Evolutionary conservation across 2,329 filamentous ascomycete genomes (phyloP).

Genomic region (Byssoonygena ceratinophila): DNA sequence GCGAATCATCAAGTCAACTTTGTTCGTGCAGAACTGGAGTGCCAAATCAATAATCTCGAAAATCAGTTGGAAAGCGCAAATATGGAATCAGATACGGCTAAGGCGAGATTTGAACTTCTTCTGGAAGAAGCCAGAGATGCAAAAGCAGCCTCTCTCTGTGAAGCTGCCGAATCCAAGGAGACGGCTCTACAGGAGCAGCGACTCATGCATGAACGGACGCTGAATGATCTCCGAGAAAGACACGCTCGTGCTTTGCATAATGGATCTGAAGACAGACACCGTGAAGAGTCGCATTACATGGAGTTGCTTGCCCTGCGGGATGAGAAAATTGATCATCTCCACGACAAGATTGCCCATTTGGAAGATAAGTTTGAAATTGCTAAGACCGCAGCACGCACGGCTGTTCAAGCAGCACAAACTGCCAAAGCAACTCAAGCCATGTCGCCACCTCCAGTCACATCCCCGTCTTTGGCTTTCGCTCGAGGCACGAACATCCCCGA

Average conservation of each 20-base stretch:
- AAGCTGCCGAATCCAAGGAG: conserved; percentile 45
- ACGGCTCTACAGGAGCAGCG: conserved; percentile 47
- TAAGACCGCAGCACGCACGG: conserved; percentile 74
- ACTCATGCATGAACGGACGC: conserved; percentile 58
- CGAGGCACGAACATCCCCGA: conserved; percentile 52
- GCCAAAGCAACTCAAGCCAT: conserved; percentile 28
- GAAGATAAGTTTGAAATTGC: conserved; percentile 88
- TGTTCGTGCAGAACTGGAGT: conserved; percentile 68
- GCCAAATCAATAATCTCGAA: conserved; percentile 61
- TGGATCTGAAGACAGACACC: conserved; percentile 68
- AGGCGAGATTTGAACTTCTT: conserved; percentile 71
- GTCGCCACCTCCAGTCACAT: conserved; percentile 34
- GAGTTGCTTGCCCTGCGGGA: conserved; percentile 73
- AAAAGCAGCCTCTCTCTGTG: conserved; percentile 50
- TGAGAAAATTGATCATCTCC: conserved; percentile 72
- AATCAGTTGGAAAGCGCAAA: conserved; percentile 65
- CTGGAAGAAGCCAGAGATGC: conserved; percentile 68
- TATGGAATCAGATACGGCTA: conserved; percentile 69
- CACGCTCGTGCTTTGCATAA: conserved; percentile 65
- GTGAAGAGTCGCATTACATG: conserved; percentile 65
- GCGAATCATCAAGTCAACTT: conserved; percentile 67
- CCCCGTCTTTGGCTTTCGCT: conserved; percentile 39
- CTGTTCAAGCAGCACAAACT: conserved; percentile 61
- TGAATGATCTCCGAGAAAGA: conserved; percentile 64
- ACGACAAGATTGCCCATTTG: conserved; percentile 72